Evolutionary conservation across 2,329 filamentous ascomycete genomes (phyloP).

Genomic region (Harringtonia aguacate): DNA sequence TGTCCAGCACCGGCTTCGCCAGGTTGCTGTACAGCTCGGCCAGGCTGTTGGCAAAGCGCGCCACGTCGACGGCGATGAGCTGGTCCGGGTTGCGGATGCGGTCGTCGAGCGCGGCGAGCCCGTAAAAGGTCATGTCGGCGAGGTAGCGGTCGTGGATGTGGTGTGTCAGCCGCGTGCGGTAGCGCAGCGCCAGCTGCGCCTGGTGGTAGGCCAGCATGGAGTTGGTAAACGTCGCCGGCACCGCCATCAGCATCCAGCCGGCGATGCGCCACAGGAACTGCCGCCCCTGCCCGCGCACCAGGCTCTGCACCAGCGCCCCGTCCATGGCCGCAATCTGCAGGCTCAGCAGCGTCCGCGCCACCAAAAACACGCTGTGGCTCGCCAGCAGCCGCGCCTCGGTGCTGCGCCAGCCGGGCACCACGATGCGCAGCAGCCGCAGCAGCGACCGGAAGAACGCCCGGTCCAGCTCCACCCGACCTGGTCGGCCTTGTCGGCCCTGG

Average conservation of each 20-base stretch:
- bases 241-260: constrained; percentile 97
- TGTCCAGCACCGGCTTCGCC: constrained; percentile 87
- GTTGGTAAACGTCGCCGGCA: constrained; percentile 96
- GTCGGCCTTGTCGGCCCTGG: no score
- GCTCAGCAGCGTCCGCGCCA: constrained; percentile 83
- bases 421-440: constrained; percentile 69
- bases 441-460: constrained; percentile 70
- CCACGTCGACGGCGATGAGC: constrained; percentile 91
- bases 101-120: constrained; percentile 87
- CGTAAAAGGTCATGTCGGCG: constrained; percentile 96
- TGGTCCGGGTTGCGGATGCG: constrained; percentile 98
- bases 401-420: constrained; percentile 81
- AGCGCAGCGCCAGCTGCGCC: constrained; percentile 85
- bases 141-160: constrained; percentile 93
- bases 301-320: constrained; percentile 79
- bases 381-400: constrained; percentile 78
- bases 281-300: constrained; percentile 83
- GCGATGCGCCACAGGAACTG: constrained; percentile 82
- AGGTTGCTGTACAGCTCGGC: constrained; percentile 94
- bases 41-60: constrained; percentile 89
- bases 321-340: constrained; percentile 95
- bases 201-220: constrained; percentile 98
- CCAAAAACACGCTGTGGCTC: constrained; percentile 88
- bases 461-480: constrained; percentile 88
- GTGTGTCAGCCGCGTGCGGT: constrained; percentile 86